phyloP scores from a whole-genome alignment of 768 basidiomycete species.

The Fibroporia radiculosa region DNA sequence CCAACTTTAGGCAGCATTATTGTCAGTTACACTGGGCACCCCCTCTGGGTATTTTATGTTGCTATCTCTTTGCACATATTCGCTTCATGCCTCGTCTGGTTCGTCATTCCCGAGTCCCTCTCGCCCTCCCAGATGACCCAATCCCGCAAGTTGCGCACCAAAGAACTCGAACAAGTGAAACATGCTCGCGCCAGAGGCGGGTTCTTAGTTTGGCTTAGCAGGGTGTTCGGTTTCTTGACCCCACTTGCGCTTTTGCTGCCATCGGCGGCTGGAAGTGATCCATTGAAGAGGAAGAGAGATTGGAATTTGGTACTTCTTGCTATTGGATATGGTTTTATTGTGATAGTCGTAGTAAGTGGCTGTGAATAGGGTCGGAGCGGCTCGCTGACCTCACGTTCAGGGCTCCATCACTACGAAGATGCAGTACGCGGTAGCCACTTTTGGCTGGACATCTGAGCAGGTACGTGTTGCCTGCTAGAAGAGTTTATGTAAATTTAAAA shows the following conservation, averaged over 20 bases:
- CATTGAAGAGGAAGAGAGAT: constrained; percentile 40
- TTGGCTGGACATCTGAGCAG: constrained; percentile 60
- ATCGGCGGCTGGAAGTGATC: constrained; percentile 22
- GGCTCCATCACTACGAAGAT: constrained; percentile 50
- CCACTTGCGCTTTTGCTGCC: constrained; percentile 67
- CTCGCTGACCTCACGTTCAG: constrained; percentile 25
- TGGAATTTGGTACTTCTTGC: constrained; percentile 61
- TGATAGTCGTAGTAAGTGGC: constrained; percentile 38
- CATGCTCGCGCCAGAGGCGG: constrained; percentile 10
- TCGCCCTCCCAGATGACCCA: constrained; percentile 40
- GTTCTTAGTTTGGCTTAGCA: constrained; percentile 28
- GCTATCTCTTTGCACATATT: constrained; percentile 42
- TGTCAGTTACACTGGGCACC: constrained; percentile 45
- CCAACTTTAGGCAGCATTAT: constrained; percentile 65
- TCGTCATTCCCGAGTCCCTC: constrained; percentile 75
- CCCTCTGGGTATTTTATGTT: constrained; percentile 68
- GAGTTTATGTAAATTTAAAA: neutral
- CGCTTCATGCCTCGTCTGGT: constrained; percentile 41
- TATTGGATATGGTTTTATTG: constrained; percentile 38
- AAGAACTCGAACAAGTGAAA: constrained; percentile 23
- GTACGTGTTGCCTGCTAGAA: constrained; percentile 27
- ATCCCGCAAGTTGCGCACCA: constrained; percentile 29
- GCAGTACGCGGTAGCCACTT: constrained; percentile 55
- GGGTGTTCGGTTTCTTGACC: constrained; percentile 53
- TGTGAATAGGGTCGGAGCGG: neutral